phyloP scores from a whole-genome alignment of 495 filamentous ascomycete genomes.

The Annulohypoxylon stygium region DNA sequence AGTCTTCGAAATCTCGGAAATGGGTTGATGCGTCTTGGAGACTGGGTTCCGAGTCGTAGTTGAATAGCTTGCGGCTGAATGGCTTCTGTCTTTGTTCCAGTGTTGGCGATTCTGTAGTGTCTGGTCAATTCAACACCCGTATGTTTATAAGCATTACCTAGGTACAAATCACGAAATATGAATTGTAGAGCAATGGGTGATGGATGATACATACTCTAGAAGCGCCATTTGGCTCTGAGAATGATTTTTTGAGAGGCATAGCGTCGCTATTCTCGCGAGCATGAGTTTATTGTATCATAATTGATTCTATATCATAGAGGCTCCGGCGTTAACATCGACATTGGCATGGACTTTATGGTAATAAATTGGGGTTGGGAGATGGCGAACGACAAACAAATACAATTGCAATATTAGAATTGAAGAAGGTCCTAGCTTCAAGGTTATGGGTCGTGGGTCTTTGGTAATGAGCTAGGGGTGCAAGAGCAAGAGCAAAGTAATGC shows the following conservation, averaged over 20 bases:
- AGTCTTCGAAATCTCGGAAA: slow-evolving; percentile 63
- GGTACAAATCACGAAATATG: background rate
- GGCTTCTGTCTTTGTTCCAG: slow-evolving; percentile 65
- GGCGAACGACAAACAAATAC: background rate
- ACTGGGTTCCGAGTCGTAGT: slow-evolving; percentile 30
- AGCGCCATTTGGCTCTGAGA: slow-evolving; percentile 60
- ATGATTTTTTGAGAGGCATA: slow-evolving; percentile 67
- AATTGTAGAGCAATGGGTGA: background rate
- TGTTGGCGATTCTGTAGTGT: slow-evolving; percentile 54
- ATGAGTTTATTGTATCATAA: slow-evolving; percentile 29
- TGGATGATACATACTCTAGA: slow-evolving; percentile 41
- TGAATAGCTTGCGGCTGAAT: slow-evolving; percentile 52
- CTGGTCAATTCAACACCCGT: slow-evolving; percentile 2
- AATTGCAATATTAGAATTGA: background rate
- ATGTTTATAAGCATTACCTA: background rate
- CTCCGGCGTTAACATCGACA: background rate
- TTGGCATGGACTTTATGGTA: background rate
- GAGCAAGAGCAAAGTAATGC: slow-evolving; percentile 31
- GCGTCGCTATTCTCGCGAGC: slow-evolving; percentile 11
- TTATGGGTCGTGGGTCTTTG: background rate
- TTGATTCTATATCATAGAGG: slow-evolving; percentile 13
- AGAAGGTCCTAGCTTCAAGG: slow-evolving; percentile 14
- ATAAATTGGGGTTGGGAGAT: background rate
- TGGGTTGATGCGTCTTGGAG: slow-evolving; percentile 53
- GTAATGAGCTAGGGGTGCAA: slow-evolving; percentile 4